Base-by-base conservation (phyloP, 2,329 filamentous ascomycete genomes). In the Cladosporium oxysporum region DNA sequence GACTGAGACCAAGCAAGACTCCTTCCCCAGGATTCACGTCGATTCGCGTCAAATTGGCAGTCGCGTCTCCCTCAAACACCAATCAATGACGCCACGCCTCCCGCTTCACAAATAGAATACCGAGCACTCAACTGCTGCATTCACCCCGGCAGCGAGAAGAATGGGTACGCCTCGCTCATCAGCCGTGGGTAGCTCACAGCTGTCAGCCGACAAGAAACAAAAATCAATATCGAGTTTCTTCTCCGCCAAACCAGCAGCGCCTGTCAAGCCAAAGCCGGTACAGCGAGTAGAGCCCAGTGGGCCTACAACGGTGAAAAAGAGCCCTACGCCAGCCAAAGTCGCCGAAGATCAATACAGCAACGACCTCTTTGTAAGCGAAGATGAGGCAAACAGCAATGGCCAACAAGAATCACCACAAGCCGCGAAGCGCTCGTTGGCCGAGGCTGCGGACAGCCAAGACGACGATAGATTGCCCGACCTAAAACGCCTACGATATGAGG, bases 211-310 rank as follows among this genome's bases (percentile, higher is more conserved):
- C 64, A 91, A 90, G 78, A 91, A 90, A 72, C 92, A 97, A 75
- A 86, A 90, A 70, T 91, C 92, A 0, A 89, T 97, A 68, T 95
- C 92, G 12, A 66, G 75, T 75, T 74, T 71, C 76, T 70, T 76
- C 75, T 70, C 73, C 16, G 66, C 68, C n/a, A 73, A 71, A 60
- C 67, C 72, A 28, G 65, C 67, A 12, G 58, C 76, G 72, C 69
- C 68, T 66, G 62, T 66, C 11, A 73, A 71, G 18, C 68, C 72
- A 7, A 62, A 73, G 29, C 68, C 72, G 47, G 57, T 23, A 58
- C 69, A 68, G 66, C 61, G 52, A 47, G 35, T 68, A 44, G 59
- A 60, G 47, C 37, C 47, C 1, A 44, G 23, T 6, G 31, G 2
- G 26, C 44, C 50, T 23, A 26, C 64, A 28, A 33, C 55, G 21